Conservation (phyloP, 257 asterid species). For the Rubia yunnanensis region DNA sequence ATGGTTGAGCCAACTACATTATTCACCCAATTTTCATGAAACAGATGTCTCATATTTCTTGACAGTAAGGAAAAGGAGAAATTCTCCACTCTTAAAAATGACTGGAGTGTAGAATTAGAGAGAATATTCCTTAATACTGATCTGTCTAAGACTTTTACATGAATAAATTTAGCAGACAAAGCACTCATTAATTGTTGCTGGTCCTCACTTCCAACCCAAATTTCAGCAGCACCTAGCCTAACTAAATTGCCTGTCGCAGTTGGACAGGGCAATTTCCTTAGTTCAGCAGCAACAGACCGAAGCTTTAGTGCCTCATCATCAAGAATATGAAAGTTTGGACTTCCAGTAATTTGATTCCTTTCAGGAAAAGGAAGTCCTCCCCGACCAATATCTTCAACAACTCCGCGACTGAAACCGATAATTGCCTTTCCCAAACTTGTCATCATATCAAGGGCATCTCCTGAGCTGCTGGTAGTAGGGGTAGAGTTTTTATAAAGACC, state of each 20-base stretch:
- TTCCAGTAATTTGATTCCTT: constrained; percentile 37
- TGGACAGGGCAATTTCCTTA: constrained; percentile 86
- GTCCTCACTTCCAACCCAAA: constrained; percentile 79
- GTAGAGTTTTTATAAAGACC: constrained; percentile 31
- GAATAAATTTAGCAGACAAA: constrained; percentile 70
- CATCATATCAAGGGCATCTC: constrained; percentile 92
- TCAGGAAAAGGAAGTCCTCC: constrained; percentile 55
- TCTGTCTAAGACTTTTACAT: constrained; percentile 81
- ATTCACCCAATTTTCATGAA: constrained; percentile 78
- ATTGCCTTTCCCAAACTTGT: constrained; percentile 83
- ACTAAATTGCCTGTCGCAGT: constrained; percentile 59
- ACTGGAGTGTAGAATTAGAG: constrained; percentile 45
- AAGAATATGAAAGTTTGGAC: constrained; percentile 26
- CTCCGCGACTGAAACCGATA: constrained; percentile 87
- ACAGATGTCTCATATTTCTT: constrained; percentile 53
- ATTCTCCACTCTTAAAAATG: constrained; percentile 54
- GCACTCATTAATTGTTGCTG: constrained; percentile 60
- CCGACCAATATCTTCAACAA: constrained; percentile 91
- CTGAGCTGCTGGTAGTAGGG: constrained; percentile 50
- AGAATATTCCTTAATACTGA: constrained; percentile 53
- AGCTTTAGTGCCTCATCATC: constrained; percentile 45
- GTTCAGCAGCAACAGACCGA: constrained; percentile 45
- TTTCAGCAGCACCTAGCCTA: constrained; percentile 59
- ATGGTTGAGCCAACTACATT: constrained; percentile 51
- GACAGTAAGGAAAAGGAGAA: constrained; percentile 75